phyloP scores from a whole-genome alignment of 257 asterid genomes.

The Jacaranda copaia region DNA sequence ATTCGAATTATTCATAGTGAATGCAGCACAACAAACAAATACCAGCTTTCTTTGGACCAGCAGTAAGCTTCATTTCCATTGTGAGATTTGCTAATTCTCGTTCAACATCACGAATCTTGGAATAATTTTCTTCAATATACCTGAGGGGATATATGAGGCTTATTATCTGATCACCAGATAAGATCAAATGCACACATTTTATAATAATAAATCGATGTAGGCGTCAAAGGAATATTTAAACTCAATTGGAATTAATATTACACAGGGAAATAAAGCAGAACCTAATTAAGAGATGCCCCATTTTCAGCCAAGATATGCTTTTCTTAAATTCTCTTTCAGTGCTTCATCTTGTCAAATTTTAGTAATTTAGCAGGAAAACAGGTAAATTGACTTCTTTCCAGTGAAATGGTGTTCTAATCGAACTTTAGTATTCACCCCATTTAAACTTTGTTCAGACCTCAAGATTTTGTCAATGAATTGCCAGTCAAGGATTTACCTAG shows the following conservation, averaged over 20 bases:
- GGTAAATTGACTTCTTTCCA: neutral
- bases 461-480: slow-evolving; percentile 1
- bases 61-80: slow-evolving; percentile 96
- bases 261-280: neutral
- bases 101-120: slow-evolving; percentile 97
- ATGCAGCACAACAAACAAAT: slow-evolving; percentile 28
- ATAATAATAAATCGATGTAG: neutral
- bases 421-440: neutral
- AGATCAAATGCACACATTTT: slow-evolving; percentile 21
- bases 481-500: slow-evolving; percentile 3
- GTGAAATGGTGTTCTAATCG: slow-evolving; percentile 7
- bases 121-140: slow-evolving; percentile 89
- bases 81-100: slow-evolving; percentile 78
- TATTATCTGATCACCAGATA: slow-evolving; percentile 26
- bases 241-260: neutral
- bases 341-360: neutral
- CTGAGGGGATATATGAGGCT: slow-evolving; percentile 48
- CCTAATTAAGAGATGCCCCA: slow-evolving; percentile 4
- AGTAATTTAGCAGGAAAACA: slow-evolving; percentile 13
- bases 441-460: slow-evolving; percentile 3
- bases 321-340: neutral
- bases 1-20: slow-evolving; percentile 18
- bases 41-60: slow-evolving; percentile 96
- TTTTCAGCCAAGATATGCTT: slow-evolving; percentile 29
- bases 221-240: slow-evolving; percentile 10